Base-by-base conservation (phyloP, 23 red algal genomes). In the Gracilaria domingensis region DNA sequence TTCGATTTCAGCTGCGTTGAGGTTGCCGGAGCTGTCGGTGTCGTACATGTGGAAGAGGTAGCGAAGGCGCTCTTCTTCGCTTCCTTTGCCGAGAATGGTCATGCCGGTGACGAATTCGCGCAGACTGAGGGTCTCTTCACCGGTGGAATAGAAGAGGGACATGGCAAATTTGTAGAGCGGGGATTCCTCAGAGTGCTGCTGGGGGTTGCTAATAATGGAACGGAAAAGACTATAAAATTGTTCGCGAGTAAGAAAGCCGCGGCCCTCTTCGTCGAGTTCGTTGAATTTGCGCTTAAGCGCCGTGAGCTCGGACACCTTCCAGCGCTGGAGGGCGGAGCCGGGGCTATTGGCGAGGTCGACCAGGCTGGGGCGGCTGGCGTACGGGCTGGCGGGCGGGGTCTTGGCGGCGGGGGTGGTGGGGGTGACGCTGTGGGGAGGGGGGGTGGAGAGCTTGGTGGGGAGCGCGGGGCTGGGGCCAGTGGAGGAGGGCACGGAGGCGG, bases 31-130 rank as follows among this genome's bases (percentile, higher is more conserved):
- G 14, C 56, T 67, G 87, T 98, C 93, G 8, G 29, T 49, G 59
- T 98, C 96, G 44, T 88, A 94, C 92, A 98, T 95, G 20, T 81
- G 65, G 59, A 98, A 98, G 47, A 94, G 82, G 82, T 93, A 94
- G 0, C 93, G 80, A 23, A 95, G 79, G 26, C 88, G 82, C 30
- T 98, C 96, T 47, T 91, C 80, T 36, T 88, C 80, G 53, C 65
- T 83, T 32, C 85, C 91, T 38, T 83, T 86, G 25, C 88, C 71
- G 48, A 94, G 85, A 59, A 94, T 80, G 44, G 91, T 69, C 64
- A 79, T 88, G 29, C 95, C 90, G 73, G 86, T 79, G 42, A 97
- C 87, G 57, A 97, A 97, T 71, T 97, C 95, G 44, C 65, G 72
- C n/a, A 97, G 48, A 38, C 76, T 75, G 54, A 97, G 75, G 23